These are phyloP conservation scores for Melaleuca alternifolia DNA, from an alignment of 345 rosid genomes.

Conservation along the genomic window DNA sequence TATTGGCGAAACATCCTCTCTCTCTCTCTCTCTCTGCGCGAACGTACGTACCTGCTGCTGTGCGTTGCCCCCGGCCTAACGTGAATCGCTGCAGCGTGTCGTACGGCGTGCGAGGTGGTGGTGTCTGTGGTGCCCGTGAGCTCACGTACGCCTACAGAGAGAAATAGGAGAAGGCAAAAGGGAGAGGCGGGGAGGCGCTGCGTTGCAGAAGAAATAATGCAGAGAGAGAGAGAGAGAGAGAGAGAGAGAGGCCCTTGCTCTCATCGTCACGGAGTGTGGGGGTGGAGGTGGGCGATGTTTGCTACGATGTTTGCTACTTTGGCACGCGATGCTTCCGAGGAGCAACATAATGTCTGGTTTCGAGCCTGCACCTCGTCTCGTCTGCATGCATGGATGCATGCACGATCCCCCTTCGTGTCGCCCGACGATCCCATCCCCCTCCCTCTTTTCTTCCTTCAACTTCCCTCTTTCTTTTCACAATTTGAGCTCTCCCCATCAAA, in stretches of 20 bases:
- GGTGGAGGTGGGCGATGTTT: not conserved
- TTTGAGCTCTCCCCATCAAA: accelerated
- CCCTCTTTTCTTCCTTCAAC: too few species aligned
- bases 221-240: not conserved
- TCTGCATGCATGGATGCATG: not conserved
- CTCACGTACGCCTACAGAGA: not conserved
- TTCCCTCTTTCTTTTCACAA: too few species aligned
- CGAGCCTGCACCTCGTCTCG: not conserved
- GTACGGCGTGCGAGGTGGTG: not conserved
- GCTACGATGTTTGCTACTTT: not conserved
- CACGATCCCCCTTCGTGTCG: not conserved
- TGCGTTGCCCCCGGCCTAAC: not conserved
- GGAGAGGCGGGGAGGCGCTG: not conserved
- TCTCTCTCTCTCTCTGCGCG: not conserved
- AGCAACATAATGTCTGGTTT: not conserved
- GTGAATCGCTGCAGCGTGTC: not conserved
- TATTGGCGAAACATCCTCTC: not conserved
- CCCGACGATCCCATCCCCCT: not conserved
- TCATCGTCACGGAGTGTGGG: not conserved
- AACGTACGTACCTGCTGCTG: not conserved
- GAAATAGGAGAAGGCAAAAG: not conserved
- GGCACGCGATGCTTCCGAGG: not conserved
- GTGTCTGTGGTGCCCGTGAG: not conserved
- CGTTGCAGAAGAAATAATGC: not conserved
- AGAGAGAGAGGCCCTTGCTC: not conserved